These are phyloP conservation scores for Camelina laxa DNA, from an alignment of 345 rosid genomes.

Conservation along the genomic window DNA sequence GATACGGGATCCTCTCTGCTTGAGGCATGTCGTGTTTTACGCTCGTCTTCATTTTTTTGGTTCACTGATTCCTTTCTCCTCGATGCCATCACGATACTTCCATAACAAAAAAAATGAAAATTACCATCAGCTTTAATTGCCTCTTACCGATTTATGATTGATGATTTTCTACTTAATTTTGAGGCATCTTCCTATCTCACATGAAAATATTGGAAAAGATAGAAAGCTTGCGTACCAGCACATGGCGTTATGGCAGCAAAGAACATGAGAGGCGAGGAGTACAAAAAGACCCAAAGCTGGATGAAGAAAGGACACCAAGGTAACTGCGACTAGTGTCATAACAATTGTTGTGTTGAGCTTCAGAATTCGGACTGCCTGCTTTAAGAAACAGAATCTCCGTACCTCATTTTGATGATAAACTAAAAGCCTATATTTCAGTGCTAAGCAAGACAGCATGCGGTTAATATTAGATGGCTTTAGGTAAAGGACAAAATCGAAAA, in stretches of 20 bases:
- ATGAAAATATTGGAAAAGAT: slow-evolving; percentile 10
- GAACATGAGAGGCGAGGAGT: slow-evolving; percentile 65
- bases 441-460: slow-evolving; percentile 1
- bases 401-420: slow-evolving; percentile 15
- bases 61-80: slow-evolving; percentile 57
- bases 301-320: slow-evolving; percentile 75
- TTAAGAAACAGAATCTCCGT: slow-evolving; percentile 34
- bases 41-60: slow-evolving; percentile 47
- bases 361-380: slow-evolving; percentile 75
- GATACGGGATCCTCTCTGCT: slow-evolving; percentile 46
- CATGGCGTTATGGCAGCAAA: slow-evolving; percentile 77
- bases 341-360: slow-evolving; percentile 63
- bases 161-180: slow-evolving; percentile 8
- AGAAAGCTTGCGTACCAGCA: slow-evolving; percentile 61
- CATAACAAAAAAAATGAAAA: slow-evolving; percentile 40
- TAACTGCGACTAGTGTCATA: slow-evolving; percentile 59
- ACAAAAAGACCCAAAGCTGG: slow-evolving; percentile 86
- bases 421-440: slow-evolving; percentile 5
- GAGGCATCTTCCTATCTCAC: neutral
- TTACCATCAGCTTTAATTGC: slow-evolving; percentile 42
- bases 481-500: slow-evolving; percentile 29
- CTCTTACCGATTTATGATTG: slow-evolving; percentile 20
- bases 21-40: slow-evolving; percentile 47
- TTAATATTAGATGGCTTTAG: slow-evolving; percentile 6
- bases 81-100: slow-evolving; percentile 75